phyloP scores from a whole-genome alignment of 306 rosid genomes.

The Boehmeria nivea region DNA sequence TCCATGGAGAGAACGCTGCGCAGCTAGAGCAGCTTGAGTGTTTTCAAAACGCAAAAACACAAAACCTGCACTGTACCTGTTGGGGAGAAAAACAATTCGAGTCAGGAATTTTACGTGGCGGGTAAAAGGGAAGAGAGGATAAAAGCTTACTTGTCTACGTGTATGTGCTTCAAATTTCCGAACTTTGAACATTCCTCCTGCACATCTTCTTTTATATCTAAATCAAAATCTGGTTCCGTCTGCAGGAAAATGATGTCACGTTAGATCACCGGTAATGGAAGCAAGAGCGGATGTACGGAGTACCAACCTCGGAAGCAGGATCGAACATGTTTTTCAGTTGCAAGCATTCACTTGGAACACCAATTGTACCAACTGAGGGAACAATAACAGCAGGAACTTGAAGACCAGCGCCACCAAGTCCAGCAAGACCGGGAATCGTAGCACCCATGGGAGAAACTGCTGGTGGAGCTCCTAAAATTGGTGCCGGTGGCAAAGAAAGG shows the following conservation, averaged over 20 bases:
- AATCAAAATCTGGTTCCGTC: slow-evolving; percentile 75
- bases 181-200: slow-evolving; percentile 82
- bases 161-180: slow-evolving; percentile 66
- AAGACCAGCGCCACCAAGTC: too few relatives aligned
- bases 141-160: slow-evolving; percentile 83
- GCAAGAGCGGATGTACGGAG: background rate
- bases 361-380: slow-evolving; percentile 55
- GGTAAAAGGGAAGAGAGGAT: too few relatives aligned
- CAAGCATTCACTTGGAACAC: slow-evolving; percentile 88
- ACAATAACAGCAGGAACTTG: slow-evolving; percentile 45
- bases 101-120: too few relatives aligned
- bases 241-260: slow-evolving; percentile 30
- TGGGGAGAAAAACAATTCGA: slow-evolving; percentile 11
- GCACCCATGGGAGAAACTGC: slow-evolving; percentile 36
- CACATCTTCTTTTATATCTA: slow-evolving; percentile 90
- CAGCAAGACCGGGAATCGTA: slow-evolving; percentile 44
- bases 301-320: slow-evolving; percentile 75
- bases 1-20: slow-evolving; percentile 86
- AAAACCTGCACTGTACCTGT: slow-evolving; percentile 75
- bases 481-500: slow-evolving; percentile 37
- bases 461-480: slow-evolving; percentile 36
- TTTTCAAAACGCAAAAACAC: slow-evolving; percentile 66
- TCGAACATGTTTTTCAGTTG: slow-evolving; percentile 85
- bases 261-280: slow-evolving; percentile 10
- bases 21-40: slow-evolving; percentile 56